A percentile compares a stretch with the other conserved stretches of the same genome.
Conservation (phyloP, 306 rosid genomes). For the Vicia villosa region DNA sequence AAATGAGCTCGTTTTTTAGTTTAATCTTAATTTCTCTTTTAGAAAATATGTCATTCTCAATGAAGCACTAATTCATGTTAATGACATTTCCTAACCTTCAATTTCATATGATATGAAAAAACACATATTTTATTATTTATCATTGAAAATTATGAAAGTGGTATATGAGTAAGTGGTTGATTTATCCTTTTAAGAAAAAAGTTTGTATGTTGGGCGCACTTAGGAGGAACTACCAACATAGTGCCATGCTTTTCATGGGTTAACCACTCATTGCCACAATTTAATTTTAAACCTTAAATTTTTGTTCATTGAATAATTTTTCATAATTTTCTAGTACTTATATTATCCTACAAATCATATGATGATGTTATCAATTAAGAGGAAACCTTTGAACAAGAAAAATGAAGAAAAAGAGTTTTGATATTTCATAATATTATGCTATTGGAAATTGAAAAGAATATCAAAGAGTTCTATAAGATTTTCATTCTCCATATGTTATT, state of each 20-base stretch:
- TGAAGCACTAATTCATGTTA: slow-evolving; percentile 39
- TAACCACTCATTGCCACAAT: slow-evolving; percentile 3
- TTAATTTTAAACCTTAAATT: slow-evolving; percentile 1
- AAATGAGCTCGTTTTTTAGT: background rate
- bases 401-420: slow-evolving; percentile 17
- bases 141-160: slow-evolving; percentile 47
- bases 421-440: background rate
- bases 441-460: background rate
- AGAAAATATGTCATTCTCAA: slow-evolving; percentile 40
- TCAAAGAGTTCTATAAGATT: background rate
- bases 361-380: slow-evolving; percentile 17
- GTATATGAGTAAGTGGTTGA: slow-evolving; percentile 39
- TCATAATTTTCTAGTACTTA: slow-evolving; percentile 6
- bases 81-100: slow-evolving; percentile 39
- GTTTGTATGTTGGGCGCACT: slow-evolving; percentile 33
- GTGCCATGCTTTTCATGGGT: slow-evolving; percentile 1
- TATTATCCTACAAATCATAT: background rate
- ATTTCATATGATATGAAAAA: slow-evolving; percentile 23
- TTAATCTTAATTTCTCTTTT: slow-evolving; percentile 12
- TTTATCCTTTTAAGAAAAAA: slow-evolving; percentile 37
- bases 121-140: slow-evolving; percentile 7
- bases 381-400: slow-evolving; percentile 29
- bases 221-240: slow-evolving; percentile 23
- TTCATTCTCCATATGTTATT: slow-evolving; percentile 24
- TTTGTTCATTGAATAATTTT: background rate